Conservation (phyloP, 768 basidiomycete genomes). For the Rickenella mellea region DNA sequence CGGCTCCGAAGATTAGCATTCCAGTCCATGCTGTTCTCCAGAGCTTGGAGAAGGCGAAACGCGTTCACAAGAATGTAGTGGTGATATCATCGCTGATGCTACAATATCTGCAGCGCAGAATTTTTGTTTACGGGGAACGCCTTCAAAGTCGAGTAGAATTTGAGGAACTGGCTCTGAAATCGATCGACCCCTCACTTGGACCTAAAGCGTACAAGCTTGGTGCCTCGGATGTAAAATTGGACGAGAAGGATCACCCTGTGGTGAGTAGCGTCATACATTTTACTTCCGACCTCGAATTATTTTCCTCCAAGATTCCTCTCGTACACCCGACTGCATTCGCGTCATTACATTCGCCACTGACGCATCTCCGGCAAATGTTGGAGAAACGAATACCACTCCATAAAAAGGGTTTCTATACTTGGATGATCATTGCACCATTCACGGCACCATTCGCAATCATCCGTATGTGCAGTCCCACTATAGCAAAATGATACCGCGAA, state of each 20-base stretch:
- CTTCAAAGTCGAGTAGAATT: constrained; percentile 67
- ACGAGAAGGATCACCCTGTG: neutral
- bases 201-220: constrained; percentile 21
- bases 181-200: constrained; percentile 59
- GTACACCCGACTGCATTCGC: constrained; percentile 45
- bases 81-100: neutral
- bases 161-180: constrained; percentile 70
- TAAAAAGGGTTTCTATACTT: constrained; percentile 53
- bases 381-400: constrained; percentile 52
- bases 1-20: no score
- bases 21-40: no score
- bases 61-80: neutral
- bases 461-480: constrained; percentile 38
- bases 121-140: constrained; percentile 56
- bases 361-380: constrained; percentile 42
- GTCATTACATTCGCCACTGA: constrained; percentile 23
- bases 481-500: neutral
- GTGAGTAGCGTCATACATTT: no score
- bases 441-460: constrained; percentile 72
- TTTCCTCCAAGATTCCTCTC: constrained; percentile 38
- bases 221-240: neutral
- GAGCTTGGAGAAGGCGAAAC: no score
- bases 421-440: constrained; percentile 58
- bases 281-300: no score
- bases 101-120: constrained; percentile 45